phyloP scores from a whole-genome alignment of 2,329 filamentous ascomycete species.

The Rutstroemia sydowiana region DNA sequence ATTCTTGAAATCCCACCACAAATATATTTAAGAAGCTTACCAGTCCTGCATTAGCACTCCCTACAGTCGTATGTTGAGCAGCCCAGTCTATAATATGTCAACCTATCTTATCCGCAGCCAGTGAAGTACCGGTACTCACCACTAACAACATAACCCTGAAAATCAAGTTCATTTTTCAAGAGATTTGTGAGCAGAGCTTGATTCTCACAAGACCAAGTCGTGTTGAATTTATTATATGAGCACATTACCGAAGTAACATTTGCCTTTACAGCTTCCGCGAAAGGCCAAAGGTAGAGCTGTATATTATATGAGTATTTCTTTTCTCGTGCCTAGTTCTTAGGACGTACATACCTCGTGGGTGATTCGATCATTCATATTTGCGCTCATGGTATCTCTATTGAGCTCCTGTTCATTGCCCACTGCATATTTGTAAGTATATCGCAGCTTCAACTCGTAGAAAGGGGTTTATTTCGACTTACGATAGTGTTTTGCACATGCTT shows the following conservation, averaged over 20 bases:
- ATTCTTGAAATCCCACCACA: no score
- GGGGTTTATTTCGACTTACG: no score
- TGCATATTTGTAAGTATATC: conserved; percentile 16
- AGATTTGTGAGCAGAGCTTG: conserved; percentile 51
- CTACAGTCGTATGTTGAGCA: conserved; percentile 66
- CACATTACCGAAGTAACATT: conserved; percentile 65
- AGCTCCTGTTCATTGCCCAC: conserved; percentile 64
- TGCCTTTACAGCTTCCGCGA: conserved; percentile 59
- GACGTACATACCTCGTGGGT: conserved; percentile 62
- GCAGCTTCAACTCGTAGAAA: no score
- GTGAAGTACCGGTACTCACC: conserved; percentile 24
- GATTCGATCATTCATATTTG: conserved; percentile 56
- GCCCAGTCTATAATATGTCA: conserved; percentile 53
- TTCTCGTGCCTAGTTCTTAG: conserved; percentile 16
- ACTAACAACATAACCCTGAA: conserved; percentile 60
- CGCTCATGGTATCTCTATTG: conserved; percentile 45
- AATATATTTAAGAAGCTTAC: conserved; percentile 28
- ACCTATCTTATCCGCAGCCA: background rate
- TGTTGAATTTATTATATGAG: conserved; percentile 65
- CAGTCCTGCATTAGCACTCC: conserved; percentile 58
- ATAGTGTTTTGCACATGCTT: conserved; percentile 52
- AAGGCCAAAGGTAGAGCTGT: conserved; percentile 39
- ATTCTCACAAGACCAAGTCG: conserved; percentile 61
- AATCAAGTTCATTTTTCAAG: conserved; percentile 67
- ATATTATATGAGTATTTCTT: background rate